Evolutionary conservation across 164 flowering plant genomes (phyloP), one percentile per base, ranked within the genome.

Genomic region (Aristolochia californica): DNA sequence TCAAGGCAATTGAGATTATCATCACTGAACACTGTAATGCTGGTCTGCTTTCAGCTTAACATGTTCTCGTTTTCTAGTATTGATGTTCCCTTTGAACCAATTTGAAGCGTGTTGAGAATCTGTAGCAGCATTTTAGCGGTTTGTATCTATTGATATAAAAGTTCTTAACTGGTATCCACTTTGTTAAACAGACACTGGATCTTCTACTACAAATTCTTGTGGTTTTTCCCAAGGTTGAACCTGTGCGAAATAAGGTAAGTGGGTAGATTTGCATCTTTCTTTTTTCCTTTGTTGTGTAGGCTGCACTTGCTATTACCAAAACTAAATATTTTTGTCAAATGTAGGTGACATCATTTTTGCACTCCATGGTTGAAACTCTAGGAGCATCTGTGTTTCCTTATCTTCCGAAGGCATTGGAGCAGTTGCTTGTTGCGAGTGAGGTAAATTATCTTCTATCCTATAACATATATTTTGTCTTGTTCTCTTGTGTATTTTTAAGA

Each of bases 291-390:
- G 4, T 34, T 34, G 40, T 12, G 7, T 34, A 12, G 4, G 40
- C 40, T 12, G 10, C 40, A 28, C 7, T 34, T 5, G 1, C 40
- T 34, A 34, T 34, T 34, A 34, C 10, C 7, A 34, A 2, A 12
- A 59, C 70, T 12, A 52, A 24, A 40, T 12, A 12, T 25, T 17
- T 22, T 53, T 47, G 55, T n/a, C 27, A 30, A 62, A 34, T 69
- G 62, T 65, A 94, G 99, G 93, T 94, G 22, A 79, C 86, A 23
- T 90, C 99, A 25, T 94, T 88, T 69, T 76, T 90, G 53, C 99
- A 94, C 70, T 91, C 96, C 40, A 94, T 94, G 99, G 97, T 94
- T 59, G 97, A 90, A 48, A 88, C 85, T 49, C 71, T 94, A 62
- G 99, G 99, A 44, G 64, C 80, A 63, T 82, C 91, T 56, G 87